Conservation (phyloP, 768 basidiomycete genomes). For the Thelephora ganbajun region DNA sequence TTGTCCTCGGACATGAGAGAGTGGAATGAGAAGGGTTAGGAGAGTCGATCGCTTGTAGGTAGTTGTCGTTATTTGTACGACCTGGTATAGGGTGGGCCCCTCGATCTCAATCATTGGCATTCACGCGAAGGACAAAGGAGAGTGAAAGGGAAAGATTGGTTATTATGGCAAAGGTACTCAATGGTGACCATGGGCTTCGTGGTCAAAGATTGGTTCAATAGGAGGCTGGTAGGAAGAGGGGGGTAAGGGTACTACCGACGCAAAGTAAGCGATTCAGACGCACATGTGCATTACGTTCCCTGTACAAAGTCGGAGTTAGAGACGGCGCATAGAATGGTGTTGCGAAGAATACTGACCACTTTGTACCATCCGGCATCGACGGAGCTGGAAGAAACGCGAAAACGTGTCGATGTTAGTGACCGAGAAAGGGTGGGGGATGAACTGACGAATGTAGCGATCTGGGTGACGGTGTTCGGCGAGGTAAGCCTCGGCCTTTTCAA, state of each 20-base stretch:
- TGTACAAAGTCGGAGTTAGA: slow-evolving; percentile 14
- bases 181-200: slow-evolving; percentile 17
- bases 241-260: slow-evolving; percentile 2
- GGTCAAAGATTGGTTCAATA: slow-evolving; percentile 53
- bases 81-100: no score
- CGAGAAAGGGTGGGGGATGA: neutral
- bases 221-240: slow-evolving; percentile 29
- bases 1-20: neutral
- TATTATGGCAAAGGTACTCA: no score
- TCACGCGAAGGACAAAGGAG: no score
- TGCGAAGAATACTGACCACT: slow-evolving; percentile 54
- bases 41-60: neutral
- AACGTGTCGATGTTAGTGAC: neutral
- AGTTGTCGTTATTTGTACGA: neutral
- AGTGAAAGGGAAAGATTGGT: no score
- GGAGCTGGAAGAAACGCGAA: slow-evolving; percentile 36
- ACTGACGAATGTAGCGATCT: slow-evolving; percentile 88
- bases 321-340: slow-evolving; percentile 1
- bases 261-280: slow-evolving; percentile 13
- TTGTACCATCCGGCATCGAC: slow-evolving; percentile 81
- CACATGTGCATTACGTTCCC: slow-evolving; percentile 80
- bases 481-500: slow-evolving; percentile 68
- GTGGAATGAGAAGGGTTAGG: neutral
- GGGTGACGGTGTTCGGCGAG: slow-evolving; percentile 63
- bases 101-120: no score